Evolutionary conservation across 768 basidiomycete species (phyloP), one percentile per base, ranked within the genome.

Genomic region (Cantharellus anzutake): DNA sequence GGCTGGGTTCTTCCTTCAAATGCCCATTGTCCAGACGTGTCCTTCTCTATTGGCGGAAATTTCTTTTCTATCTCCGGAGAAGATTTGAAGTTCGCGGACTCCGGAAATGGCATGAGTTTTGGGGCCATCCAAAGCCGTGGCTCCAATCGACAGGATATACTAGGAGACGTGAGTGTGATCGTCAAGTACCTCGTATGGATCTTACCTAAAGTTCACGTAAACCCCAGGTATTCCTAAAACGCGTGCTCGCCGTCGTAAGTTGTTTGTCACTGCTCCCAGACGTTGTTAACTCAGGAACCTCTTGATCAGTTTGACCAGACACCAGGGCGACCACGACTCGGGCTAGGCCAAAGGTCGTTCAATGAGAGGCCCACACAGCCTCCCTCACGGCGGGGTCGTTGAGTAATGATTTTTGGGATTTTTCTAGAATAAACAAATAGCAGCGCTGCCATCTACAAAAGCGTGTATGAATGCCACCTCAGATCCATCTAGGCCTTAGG

Each of bases 1-100:
- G 60, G 60, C 5, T 61, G 58, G 59, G 50, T 61, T 11, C 34
- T 61, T 20, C 60, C 60, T 37, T 16, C 58, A 29, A 60, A 50
- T 4, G 35, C 60, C 7, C 58, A 40, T 4, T 42, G 44, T 7
- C 60, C 60, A 1, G 42, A 61, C 57, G 11, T 61, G n/a, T 14
- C 37, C 38, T 59, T 61, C 38, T 20, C 40, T n/a, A 50, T 61
- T 4, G 60, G 58, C 56, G 40, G 56, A 3, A 35, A 35, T 34
- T 41, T 41, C 14, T 61, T 20, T 50, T 38, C 59, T 5, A 61
- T 61, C 42, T 41, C 60, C 42, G 60, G 60, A 14, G 41, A 60
- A 41, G 59, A 60, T 41, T 4, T 61, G 11, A 35, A 29, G 59
- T 61, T 61, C 39, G 60, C 60, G 35, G 60, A 61, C 41, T 42